Evolutionary conservation across 2,329 filamentous ascomycete species (phyloP).

Genomic region (Penicillium griseofulvum): DNA sequence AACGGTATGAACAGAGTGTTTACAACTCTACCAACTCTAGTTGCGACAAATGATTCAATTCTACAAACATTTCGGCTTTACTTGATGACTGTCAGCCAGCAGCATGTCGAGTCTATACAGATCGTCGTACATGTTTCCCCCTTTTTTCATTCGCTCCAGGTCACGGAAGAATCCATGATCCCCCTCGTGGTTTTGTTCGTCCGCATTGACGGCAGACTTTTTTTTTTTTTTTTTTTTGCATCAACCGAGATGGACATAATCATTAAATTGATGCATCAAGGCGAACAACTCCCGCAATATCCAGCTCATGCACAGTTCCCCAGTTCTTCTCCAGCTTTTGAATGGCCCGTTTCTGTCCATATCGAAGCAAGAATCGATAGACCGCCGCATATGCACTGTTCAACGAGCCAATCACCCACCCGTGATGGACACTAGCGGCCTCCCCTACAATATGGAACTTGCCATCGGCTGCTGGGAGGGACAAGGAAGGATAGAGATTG

Average conservation of each 20-base stretch:
- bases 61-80: not conserved
- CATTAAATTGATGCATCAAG: not conserved
- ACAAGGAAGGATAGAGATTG: not conserved
- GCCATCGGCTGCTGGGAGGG: constrained; percentile 1
- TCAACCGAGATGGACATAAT: not conserved
- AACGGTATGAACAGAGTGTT: not conserved
- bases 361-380: not conserved
- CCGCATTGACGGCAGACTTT: not conserved
- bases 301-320: not conserved
- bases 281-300: not conserved
- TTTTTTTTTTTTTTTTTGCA: not conserved
- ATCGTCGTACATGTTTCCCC: not conserved
- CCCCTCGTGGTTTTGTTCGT: not conserved
- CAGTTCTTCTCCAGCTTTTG: not conserved
- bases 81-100: not conserved
- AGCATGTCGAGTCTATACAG: not conserved
- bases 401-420: constrained; percentile 19
- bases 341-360: not conserved
- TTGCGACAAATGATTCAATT: not conserved
- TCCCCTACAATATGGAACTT: constrained; percentile 16
- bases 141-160: not conserved
- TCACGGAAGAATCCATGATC: not conserved
- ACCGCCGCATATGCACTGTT: constrained; percentile 10
- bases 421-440: constrained; percentile 17
- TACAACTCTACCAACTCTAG: not conserved